Percentiles rank a stretch among this genome's conserved stretches.
phyloP scores from a whole-genome alignment of 306 rosid species.

The Oxytropis ochrocephala region DNA sequence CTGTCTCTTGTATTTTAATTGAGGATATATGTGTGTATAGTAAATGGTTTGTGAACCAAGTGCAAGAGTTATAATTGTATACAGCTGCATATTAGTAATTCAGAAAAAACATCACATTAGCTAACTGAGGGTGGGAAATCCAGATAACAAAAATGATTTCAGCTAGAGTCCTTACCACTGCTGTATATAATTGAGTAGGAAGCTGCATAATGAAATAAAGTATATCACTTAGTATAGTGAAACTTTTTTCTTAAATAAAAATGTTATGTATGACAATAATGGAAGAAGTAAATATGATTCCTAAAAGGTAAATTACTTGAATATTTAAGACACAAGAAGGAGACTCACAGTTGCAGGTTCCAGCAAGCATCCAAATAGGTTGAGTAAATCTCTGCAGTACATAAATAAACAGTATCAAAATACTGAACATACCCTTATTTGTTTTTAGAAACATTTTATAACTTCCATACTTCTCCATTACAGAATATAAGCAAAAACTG shows the following conservation, averaged over 20 bases:
- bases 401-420: conserved; percentile 21
- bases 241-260: too few relatives aligned
- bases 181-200: conserved; percentile 75
- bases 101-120: conserved; percentile 10
- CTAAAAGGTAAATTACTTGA: neutral
- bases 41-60: conserved; percentile 56
- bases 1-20: conserved; percentile 28
- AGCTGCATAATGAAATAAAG: conserved; percentile 61
- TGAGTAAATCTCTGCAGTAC: conserved; percentile 69
- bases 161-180: conserved; percentile 53
- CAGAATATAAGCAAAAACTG: neutral
- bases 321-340: conserved; percentile 9
- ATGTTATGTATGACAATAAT: too few relatives aligned
- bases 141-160: conserved; percentile 9
- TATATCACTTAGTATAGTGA: conserved; percentile 9
- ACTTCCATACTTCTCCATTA: too few relatives aligned
- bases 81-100: conserved; percentile 50
- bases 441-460: too few relatives aligned
- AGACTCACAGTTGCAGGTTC: conserved; percentile 87
- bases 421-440: neutral
- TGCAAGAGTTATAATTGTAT: conserved; percentile 45
- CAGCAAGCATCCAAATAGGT: conserved; percentile 65
- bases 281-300: conserved; percentile 5
- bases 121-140: conserved; percentile 4
- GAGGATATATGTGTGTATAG: conserved; percentile 50